Evolutionary conservation across 2,329 filamentous ascomycete genomes (phyloP).

Genomic region (Metarhizium brunneum): DNA sequence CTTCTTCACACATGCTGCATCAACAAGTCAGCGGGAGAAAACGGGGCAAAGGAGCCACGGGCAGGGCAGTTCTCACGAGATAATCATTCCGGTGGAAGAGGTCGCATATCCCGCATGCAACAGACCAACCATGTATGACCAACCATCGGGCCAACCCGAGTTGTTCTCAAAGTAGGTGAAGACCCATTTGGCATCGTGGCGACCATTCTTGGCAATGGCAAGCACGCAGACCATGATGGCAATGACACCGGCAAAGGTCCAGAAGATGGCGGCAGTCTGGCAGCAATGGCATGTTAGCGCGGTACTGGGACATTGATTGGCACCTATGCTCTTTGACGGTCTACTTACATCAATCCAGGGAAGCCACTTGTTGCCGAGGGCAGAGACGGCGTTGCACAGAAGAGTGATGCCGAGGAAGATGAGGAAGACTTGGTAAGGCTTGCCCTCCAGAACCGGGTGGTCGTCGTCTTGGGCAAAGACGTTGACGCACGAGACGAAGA

Average conservation of each 20-base stretch:
- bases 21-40: background rate
- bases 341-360: conserved; percentile 60
- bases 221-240: conserved; percentile 54
- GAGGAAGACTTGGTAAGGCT: conserved; percentile 58
- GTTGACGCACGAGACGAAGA: conserved; percentile 46
- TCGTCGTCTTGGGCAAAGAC: conserved; percentile 40
- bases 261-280: conserved; percentile 60
- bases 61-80: conserved; percentile 48
- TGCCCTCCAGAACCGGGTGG: conserved; percentile 34
- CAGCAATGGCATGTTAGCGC: background rate
- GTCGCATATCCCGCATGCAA: conserved; percentile 66
- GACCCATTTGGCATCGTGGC: conserved; percentile 51
- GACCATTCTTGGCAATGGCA: conserved; percentile 59
- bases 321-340: background rate
- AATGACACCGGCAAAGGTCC: conserved; percentile 63
- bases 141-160: conserved; percentile 62
- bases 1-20: conserved; percentile 63
- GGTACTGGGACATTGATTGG: background rate
- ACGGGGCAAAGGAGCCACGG: background rate
- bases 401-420: conserved; percentile 63
- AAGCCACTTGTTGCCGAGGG: conserved; percentile 57
- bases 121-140: conserved; percentile 65
- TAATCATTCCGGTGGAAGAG: conserved; percentile 71
- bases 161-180: conserved; percentile 60
- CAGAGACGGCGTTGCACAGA: conserved; percentile 54